Base-by-base conservation (phyloP, 257 asterid genomes). In the Haberlea rhodopensis region DNA sequence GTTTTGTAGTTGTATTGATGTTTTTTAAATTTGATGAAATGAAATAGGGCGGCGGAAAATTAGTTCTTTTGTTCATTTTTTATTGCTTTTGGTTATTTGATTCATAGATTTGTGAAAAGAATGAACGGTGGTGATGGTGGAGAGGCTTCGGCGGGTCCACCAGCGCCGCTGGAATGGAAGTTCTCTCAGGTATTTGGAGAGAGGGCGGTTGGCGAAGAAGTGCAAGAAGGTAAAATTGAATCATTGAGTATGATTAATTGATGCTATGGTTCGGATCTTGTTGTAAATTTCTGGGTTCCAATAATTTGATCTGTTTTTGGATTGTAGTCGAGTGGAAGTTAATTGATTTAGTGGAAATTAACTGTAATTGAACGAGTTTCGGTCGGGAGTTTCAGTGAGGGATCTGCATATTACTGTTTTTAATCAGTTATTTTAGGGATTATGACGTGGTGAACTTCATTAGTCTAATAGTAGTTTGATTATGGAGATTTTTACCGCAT, bases 271-370 rank as follows among this genome's bases (percentile, higher is more conserved):
- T 73, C 72, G 73, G 84, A 80, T 80, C 86, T 73, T 53, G 65
- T 58, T 66, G 53, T 75, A 77, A 70, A 79, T 79, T 78, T 79
- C 78, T 73, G 79, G 75, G 72, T 66, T 75, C 63, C 37, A 63
- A 67, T 56, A 62, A 63, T 71, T 75, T 68, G 73, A 69, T 72
- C 79, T 75, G 54, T 52, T 77, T 67, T 37, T 27, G 76, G 77
- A 59, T 72, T 49, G 64, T 16, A 3, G n/a, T 13, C 48, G 18
- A 37, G 48, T 37, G 48, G 18, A 13, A 53, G 23, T 71, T 75
- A 70, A 65, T 71, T 67, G 74, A 51, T 69, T 66, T 34, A 57
- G 60, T 57, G 13, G 60, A 58, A 48, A 63, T 58, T 62, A 27
- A 63, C 53, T 63, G 46, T 53, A 61, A 13, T 37, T 37, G 48